Percentiles rank a stretch among this genome's conserved stretches.
phyloP scores from a whole-genome alignment of 2,329 filamentous ascomycete species.

The Aspergillus fumigatiaffinis region DNA sequence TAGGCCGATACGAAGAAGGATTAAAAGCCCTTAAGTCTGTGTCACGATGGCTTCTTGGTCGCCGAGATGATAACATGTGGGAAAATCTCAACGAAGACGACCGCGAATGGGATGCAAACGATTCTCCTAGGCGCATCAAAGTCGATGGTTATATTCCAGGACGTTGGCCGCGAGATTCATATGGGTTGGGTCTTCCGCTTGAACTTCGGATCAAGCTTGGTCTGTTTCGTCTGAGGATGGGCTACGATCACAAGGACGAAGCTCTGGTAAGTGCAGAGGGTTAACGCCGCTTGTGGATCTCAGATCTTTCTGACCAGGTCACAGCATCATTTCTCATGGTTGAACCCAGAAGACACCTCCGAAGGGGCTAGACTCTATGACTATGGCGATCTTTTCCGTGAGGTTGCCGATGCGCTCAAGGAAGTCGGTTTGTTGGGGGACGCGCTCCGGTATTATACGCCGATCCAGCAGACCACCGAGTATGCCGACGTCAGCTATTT shows the following conservation, averaged over 20 bases:
- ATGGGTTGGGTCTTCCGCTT: constrained; percentile 70
- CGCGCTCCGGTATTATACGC: constrained; percentile 57
- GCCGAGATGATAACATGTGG: constrained; percentile 73
- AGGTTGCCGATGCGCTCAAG: constrained; percentile 60
- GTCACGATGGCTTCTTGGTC: constrained; percentile 77
- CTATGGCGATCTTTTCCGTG: constrained; percentile 75
- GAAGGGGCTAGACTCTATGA: constrained; percentile 55
- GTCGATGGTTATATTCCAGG: constrained; percentile 59
- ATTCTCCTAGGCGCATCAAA: constrained; percentile 61
- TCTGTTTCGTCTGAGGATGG: constrained; percentile 71
- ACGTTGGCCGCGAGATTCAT: constrained; percentile 53
- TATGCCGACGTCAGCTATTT: constrained; percentile 49
- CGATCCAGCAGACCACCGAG: constrained; percentile 46
- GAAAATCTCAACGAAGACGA: constrained; percentile 68
- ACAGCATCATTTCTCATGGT: constrained; percentile 63
- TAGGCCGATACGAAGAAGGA: constrained; percentile 61
- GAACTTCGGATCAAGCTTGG: constrained; percentile 83
- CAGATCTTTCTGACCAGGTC: constrained; percentile 5
- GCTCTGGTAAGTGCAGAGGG: constrained; percentile 58
- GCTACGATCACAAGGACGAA: constrained; percentile 60
- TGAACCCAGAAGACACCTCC: constrained; percentile 60
- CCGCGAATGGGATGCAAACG: constrained; percentile 79
- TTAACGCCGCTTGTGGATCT: not conserved
- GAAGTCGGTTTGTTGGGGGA: constrained; percentile 49
- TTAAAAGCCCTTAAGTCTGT: constrained; percentile 67